These are phyloP conservation scores for Arthrinium phaeospermum DNA, from an alignment of 2,329 filamentous ascomycete species.

Conservation along the genomic window DNA sequence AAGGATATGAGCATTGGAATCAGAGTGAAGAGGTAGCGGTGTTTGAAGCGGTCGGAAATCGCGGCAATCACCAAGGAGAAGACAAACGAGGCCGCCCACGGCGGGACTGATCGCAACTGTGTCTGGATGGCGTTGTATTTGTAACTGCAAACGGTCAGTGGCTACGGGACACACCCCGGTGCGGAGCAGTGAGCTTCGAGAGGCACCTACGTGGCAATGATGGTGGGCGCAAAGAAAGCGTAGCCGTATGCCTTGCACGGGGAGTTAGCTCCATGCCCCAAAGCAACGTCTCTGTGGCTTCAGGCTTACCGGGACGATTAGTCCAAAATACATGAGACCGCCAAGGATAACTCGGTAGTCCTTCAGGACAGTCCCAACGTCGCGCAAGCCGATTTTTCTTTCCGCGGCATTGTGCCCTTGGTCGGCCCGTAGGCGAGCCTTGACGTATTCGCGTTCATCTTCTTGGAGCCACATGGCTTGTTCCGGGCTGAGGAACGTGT, in stretches of 20 bases:
- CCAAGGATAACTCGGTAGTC: conserved; percentile 77
- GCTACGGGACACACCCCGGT: neutral
- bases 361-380: conserved; percentile 69
- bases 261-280: neutral
- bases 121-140: conserved; percentile 64
- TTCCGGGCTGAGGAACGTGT: conserved; percentile 55
- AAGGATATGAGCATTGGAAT: conserved; percentile 72
- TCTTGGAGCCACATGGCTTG: conserved; percentile 73
- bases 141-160: conserved; percentile 36
- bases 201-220: conserved; percentile 61
- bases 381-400: conserved; percentile 61
- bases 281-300: neutral
- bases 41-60: conserved; percentile 71
- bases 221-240: conserved; percentile 77
- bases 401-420: conserved; percentile 71
- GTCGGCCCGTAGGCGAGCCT: conserved; percentile 69
- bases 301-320: conserved; percentile 65
- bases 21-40: conserved; percentile 78
- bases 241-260: conserved; percentile 68
- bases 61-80: conserved; percentile 79
- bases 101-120: conserved; percentile 63
- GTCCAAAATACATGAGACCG: conserved; percentile 81
- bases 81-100: conserved; percentile 72
- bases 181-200: neutral
- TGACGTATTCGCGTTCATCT: conserved; percentile 72